phyloP scores from a whole-genome alignment of 768 basidiomycete genomes.

The Botryobasidium botryosum region DNA sequence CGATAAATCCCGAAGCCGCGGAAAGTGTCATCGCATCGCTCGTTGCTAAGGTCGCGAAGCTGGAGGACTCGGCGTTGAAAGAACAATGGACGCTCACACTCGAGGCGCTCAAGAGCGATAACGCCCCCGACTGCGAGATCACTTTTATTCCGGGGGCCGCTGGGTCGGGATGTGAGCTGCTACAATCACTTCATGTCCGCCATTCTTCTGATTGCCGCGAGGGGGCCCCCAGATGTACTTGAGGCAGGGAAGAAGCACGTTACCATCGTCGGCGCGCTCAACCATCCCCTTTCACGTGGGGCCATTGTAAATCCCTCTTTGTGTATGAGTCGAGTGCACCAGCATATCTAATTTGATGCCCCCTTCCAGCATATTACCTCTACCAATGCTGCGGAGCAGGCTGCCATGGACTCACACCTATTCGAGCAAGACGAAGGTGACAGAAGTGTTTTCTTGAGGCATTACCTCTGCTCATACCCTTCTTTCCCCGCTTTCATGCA shows the following conservation, averaged over 20 bases:
- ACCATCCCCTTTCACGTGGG: slow-evolving; percentile 33
- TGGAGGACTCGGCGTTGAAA: not conserved
- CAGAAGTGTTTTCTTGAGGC: too few species aligned
- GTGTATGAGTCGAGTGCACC: not conserved
- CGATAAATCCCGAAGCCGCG: too few species aligned
- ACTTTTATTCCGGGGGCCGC: not conserved
- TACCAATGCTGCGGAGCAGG: too few species aligned
- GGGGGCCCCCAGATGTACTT: not conserved
- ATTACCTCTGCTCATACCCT: too few species aligned
- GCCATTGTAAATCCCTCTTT: not conserved
- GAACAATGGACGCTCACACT: not conserved
- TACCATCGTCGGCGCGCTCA: slow-evolving; percentile 22
- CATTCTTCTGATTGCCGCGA: too few species aligned
- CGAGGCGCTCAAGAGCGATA: not conserved
- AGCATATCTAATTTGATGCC: slow-evolving; percentile 1
- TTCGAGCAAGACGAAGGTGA: too few species aligned
- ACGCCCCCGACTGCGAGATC: not conserved
- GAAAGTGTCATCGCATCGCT: too few species aligned
- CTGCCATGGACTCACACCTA: too few species aligned
- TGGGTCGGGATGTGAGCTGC: too few species aligned
- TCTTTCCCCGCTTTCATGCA: too few species aligned
- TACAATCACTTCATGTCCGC: too few species aligned
- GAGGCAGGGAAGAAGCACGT: slow-evolving; percentile 19
- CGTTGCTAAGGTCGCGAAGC: not conserved
- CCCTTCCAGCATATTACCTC: too few species aligned